Percentiles rank a stretch among this genome's conserved stretches.
These are phyloP conservation scores for Trichocomaceae sp. DNA, from an alignment of 2,329 filamentous ascomycete genomes.

Conservation along the genomic window DNA sequence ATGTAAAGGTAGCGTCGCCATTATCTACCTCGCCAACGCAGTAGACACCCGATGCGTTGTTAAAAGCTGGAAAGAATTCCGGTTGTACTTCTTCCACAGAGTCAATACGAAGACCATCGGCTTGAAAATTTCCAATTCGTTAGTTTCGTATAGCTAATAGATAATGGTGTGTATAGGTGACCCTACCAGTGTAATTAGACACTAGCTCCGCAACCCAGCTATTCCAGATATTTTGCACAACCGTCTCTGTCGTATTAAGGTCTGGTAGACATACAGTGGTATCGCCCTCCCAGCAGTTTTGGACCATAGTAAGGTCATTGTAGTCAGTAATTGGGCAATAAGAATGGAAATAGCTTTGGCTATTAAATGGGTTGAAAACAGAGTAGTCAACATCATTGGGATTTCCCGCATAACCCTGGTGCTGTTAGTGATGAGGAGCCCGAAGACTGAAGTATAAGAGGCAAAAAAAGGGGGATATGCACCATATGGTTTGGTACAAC, in stretches of 20 bases:
- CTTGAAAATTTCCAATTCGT: constrained; percentile 14
- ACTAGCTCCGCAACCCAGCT: constrained; percentile 56
- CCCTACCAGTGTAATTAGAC: constrained; percentile 55
- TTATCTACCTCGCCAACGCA: constrained; percentile 44
- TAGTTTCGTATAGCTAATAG: too few relatives aligned
- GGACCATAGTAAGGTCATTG: constrained; percentile 40
- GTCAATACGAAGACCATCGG: constrained; percentile 49
- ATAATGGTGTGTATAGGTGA: constrained; percentile 25
- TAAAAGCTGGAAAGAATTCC: constrained; percentile 40
- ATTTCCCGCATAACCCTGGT: constrained; percentile 42
- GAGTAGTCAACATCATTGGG: constrained; percentile 47
- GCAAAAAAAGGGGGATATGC: too few relatives aligned
- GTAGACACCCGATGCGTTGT: constrained; percentile 40
- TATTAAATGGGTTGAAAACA: constrained; percentile 49
- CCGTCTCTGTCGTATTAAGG: constrained; percentile 54
- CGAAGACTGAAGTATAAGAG: too few relatives aligned
- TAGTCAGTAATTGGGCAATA: constrained; percentile 52
- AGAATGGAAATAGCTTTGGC: constrained; percentile 53
- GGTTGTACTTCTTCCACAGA: constrained; percentile 45
- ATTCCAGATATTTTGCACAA: constrained; percentile 45
- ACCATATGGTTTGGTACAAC: constrained; percentile 49
- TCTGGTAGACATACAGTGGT: constrained; percentile 56
- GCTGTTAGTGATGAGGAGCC: too few relatives aligned
- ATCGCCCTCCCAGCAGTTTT: constrained; percentile 50
- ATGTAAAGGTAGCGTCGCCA: constrained; percentile 36